phyloP scores from a whole-genome alignment of 495 filamentous ascomycete species.

The Lasiosphaeris hirsuta region DNA sequence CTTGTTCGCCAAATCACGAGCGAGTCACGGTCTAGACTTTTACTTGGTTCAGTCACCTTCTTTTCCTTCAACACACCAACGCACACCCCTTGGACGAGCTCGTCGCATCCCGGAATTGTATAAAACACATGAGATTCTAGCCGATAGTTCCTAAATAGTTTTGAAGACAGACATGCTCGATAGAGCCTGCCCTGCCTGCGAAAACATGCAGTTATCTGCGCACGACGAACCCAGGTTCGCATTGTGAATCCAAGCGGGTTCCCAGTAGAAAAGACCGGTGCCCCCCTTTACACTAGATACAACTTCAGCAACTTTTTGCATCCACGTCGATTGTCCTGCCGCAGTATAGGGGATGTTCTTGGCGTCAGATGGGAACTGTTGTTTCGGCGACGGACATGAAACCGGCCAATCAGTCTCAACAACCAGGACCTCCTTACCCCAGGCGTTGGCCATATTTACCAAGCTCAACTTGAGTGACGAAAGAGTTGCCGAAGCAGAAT shows the following conservation, averaged over 20 bases:
- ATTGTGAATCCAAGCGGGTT: slow-evolving; percentile 67
- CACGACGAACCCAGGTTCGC: slow-evolving; percentile 54
- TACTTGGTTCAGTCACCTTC: too few species aligned
- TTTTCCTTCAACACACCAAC: too few species aligned
- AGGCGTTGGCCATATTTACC: slow-evolving; percentile 54
- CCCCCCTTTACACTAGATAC: slow-evolving; percentile 50
- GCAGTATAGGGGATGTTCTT: slow-evolving; percentile 55
- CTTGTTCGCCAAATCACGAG: too few species aligned
- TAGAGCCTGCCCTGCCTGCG: slow-evolving; percentile 27
- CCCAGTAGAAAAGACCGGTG: slow-evolving; percentile 65
- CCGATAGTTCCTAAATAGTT: slow-evolving; percentile 8
- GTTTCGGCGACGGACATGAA: slow-evolving; percentile 52
- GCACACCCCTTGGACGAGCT: too few species aligned
- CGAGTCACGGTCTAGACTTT: too few species aligned
- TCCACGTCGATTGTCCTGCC: slow-evolving; percentile 57
- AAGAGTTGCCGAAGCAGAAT: slow-evolving; percentile 52
- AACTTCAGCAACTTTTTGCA: slow-evolving; percentile 52
- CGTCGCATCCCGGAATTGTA: too few species aligned
- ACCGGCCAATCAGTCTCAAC: slow-evolving; percentile 68
- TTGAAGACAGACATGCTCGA: slow-evolving; percentile 33
- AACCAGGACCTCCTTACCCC: slow-evolving; percentile 59
- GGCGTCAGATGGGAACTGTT: slow-evolving; percentile 57
- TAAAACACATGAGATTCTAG: too few species aligned
- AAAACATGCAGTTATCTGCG: slow-evolving; percentile 47
- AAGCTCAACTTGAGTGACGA: slow-evolving; percentile 52